Evolutionary conservation across 2,329 filamentous ascomycete species (phyloP).

Genomic region (Fusarium sulawesiense): DNA sequence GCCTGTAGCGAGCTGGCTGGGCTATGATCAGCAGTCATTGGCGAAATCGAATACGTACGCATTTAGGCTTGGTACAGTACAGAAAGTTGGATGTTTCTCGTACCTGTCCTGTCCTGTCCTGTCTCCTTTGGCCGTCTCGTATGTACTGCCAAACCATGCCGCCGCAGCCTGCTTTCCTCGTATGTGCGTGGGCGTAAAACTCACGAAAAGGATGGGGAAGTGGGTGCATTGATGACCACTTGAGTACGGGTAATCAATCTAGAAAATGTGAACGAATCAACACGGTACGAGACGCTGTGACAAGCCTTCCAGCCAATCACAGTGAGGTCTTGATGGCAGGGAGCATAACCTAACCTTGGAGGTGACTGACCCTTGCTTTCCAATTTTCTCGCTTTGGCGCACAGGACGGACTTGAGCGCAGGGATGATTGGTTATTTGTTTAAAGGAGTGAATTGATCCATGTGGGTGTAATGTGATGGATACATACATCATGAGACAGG

Average conservation of each 20-base stretch:
- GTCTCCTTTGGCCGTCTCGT: slow-evolving; percentile 38
- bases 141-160: slow-evolving; percentile 37
- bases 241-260: slow-evolving; percentile 27
- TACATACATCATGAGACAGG: slow-evolving; percentile 35
- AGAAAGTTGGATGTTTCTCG: slow-evolving; percentile 33
- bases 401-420: slow-evolving; percentile 25
- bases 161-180: slow-evolving; percentile 42
- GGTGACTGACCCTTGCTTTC: slow-evolving; percentile 31
- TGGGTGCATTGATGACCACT: slow-evolving; percentile 40
- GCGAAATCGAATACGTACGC: slow-evolving; percentile 38
- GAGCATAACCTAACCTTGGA: slow-evolving; percentile 17
- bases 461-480: slow-evolving; percentile 12
- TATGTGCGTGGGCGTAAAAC: slow-evolving; percentile 38
- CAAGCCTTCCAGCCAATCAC: slow-evolving; percentile 37
- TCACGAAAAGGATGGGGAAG: slow-evolving; percentile 29
- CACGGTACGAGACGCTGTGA: slow-evolving; percentile 4
- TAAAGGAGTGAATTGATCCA: slow-evolving; percentile 35
- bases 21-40: slow-evolving; percentile 35
- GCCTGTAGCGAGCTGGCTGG: slow-evolving; percentile 15
- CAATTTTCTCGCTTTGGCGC: slow-evolving; percentile 24
- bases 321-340: slow-evolving; percentile 15
- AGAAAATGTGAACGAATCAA: slow-evolving; percentile 32
- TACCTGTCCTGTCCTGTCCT: slow-evolving; percentile 14
- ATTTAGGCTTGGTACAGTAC: slow-evolving; percentile 25
- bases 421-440: slow-evolving; percentile 19